Evolutionary conservation across 1,284 basidiomycete species (phyloP).

Genomic region (Malassezia brasiliensis): DNA sequence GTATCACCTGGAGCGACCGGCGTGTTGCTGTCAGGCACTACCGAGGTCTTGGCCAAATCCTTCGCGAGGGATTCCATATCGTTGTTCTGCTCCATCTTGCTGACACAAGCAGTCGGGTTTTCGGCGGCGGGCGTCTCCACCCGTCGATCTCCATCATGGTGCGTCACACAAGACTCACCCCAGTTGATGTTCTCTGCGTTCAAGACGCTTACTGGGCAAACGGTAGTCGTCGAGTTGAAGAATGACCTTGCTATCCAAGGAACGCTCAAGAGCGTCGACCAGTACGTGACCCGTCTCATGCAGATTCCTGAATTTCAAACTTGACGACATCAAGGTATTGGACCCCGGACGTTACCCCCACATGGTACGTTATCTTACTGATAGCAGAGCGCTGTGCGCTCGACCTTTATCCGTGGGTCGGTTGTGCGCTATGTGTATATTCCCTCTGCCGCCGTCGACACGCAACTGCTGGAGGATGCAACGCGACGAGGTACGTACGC

Average conservation of each 20-base stretch:
- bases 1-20: background rate
- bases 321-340: constrained; percentile 85
- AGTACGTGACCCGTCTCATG: constrained; percentile 51
- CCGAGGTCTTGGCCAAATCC: constrained; percentile 25
- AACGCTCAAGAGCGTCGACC: constrained; percentile 92
- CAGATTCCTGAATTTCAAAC: constrained; percentile 82
- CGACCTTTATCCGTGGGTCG: constrained; percentile 95
- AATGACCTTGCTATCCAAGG: constrained; percentile 97
- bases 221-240: constrained; percentile 86
- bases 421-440: constrained; percentile 96
- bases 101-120: constrained; percentile 3
- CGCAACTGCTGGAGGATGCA: constrained; percentile 89
- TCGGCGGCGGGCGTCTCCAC: constrained; percentile 1
- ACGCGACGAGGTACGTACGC: constrained; percentile 64
- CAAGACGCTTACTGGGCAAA: constrained; percentile 96
- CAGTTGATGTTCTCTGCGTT: constrained; percentile 95
- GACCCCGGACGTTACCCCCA: constrained; percentile 91
- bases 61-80: constrained; percentile 24
- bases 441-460: constrained; percentile 84
- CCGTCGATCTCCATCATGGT: constrained; percentile 10
- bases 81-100: constrained; percentile 8
- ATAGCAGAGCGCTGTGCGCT: constrained; percentile 88
- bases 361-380: constrained; percentile 60
- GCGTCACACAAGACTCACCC: background rate
- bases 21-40: constrained; percentile 13